Conservation (phyloP, 768 basidiomycete genomes). For the Xerocomellus intermedius region DNA sequence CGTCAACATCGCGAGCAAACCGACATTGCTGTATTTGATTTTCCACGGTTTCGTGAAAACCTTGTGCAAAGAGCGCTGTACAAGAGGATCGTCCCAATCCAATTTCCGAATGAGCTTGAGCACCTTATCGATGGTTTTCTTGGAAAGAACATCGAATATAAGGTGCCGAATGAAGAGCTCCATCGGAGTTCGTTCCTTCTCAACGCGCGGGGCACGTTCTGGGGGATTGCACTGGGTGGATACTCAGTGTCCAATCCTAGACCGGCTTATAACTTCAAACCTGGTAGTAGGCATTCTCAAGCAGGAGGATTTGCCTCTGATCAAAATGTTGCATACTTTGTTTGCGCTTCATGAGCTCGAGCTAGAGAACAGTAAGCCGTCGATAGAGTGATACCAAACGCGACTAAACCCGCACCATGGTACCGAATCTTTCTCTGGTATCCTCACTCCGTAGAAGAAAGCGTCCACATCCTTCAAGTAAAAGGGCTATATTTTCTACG, state of each 20-base stretch:
- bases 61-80: constrained; percentile 70
- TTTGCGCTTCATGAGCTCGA: constrained; percentile 94
- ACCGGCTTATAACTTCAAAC: constrained; percentile 36
- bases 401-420: constrained; percentile 60
- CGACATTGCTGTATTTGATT: constrained; percentile 87
- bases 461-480: constrained; percentile 92
- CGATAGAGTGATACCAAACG: background rate
- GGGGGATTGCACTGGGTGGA: constrained; percentile 87
- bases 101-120: constrained; percentile 90
- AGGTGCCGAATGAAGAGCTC: constrained; percentile 95
- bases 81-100: constrained; percentile 81
- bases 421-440: constrained; percentile 80
- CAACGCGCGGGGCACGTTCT: constrained; percentile 81
- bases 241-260: constrained; percentile 9
- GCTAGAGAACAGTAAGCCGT: constrained; percentile 42
- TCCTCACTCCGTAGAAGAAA: constrained; percentile 87
- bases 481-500: constrained; percentile 87
- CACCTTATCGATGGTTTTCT: constrained; percentile 95
- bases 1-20: constrained; percentile 88
- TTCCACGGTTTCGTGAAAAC: constrained; percentile 99
- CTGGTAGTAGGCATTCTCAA: constrained; percentile 99
- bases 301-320: constrained; percentile 79
- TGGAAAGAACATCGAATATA: constrained; percentile 89
- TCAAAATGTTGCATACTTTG: constrained; percentile 93
- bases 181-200: constrained; percentile 81